These are phyloP conservation scores for Drosera spatulata DNA, from an alignment of 179 eudicot species.

Conservation along the genomic window DNA sequence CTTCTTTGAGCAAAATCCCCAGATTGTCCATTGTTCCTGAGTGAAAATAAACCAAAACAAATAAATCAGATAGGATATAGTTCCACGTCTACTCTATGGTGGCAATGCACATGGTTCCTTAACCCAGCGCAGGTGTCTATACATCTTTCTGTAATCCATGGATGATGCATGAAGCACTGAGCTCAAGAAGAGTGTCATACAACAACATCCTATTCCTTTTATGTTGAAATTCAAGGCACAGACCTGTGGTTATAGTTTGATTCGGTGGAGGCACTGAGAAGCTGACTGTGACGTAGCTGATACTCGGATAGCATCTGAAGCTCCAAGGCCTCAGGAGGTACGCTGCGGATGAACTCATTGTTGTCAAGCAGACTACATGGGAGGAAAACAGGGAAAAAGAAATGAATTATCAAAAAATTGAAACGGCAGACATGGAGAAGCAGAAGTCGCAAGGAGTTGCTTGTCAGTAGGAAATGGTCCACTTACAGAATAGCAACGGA, in stretches of 20 bases:
- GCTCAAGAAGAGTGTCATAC: neutral
- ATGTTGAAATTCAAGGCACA: slow-evolving; percentile 25
- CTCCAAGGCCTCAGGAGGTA: slow-evolving; percentile 37
- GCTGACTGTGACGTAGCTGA: slow-evolving; percentile 36
- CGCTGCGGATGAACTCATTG: slow-evolving; percentile 10
- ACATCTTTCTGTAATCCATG: too few relatives aligned
- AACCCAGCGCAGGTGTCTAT: too few relatives aligned
- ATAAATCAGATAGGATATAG: neutral
- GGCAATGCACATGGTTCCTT: too few relatives aligned
- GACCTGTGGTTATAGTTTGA: slow-evolving; percentile 17
- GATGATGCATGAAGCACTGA: neutral
- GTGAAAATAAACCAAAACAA: slow-evolving; percentile 4
- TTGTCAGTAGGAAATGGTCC: neutral
- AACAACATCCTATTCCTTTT: neutral
- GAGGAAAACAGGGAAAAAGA: neutral
- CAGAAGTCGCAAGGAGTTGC: neutral
- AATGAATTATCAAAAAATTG: slow-evolving; percentile 1
- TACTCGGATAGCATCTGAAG: slow-evolving; percentile 37
- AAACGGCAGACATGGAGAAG: neutral
- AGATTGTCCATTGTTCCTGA: slow-evolving; percentile 14
- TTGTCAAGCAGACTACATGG: slow-evolving; percentile 48
- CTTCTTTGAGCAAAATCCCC: slow-evolving; percentile 5
- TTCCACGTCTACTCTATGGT: neutral
- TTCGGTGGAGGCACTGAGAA: slow-evolving; percentile 10
- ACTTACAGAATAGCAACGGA: slow-evolving; percentile 55